phyloP scores from a whole-genome alignment of 2,329 filamentous ascomycete species.

The Cercospora janseana region DNA sequence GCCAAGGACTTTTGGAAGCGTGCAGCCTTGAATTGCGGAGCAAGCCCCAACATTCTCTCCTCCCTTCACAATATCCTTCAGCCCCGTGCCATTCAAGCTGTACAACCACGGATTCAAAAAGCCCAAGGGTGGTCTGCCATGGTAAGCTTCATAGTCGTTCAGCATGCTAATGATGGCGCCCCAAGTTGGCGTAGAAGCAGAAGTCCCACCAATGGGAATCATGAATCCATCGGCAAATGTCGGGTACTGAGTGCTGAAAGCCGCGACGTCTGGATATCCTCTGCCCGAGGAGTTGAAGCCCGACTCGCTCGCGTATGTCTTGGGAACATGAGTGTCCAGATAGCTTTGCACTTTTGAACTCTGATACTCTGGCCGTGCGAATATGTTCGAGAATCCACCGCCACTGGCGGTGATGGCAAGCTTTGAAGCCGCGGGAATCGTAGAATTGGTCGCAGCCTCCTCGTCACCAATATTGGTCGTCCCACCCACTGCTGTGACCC shows the following conservation, averaged over 20 bases:
- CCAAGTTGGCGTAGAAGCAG: constrained; percentile 57
- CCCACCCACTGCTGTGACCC: constrained; percentile 48
- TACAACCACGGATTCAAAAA: constrained; percentile 63
- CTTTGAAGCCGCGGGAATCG: constrained; percentile 18
- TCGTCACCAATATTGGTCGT: constrained; percentile 29
- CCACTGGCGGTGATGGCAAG: constrained; percentile 31
- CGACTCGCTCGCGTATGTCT: constrained; percentile 39
- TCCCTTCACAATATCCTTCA: constrained; percentile 50
- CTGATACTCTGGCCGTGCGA: constrained; percentile 45
- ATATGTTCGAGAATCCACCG: constrained; percentile 47
- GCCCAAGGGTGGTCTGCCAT: constrained; percentile 43
- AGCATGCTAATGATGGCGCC: constrained; percentile 59
- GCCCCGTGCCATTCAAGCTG: constrained; percentile 44
- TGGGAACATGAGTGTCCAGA: constrained; percentile 42
- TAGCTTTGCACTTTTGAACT: constrained; percentile 41
- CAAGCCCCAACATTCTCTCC: constrained; percentile 30
- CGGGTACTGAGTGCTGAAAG: constrained; percentile 44
- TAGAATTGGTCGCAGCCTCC: constrained; percentile 26
- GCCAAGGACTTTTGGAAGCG: constrained; percentile 14
- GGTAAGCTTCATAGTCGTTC: constrained; percentile 58
- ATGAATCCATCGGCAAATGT: constrained; percentile 42
- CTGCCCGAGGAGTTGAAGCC: constrained; percentile 45
- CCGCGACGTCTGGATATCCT: constrained; percentile 47
- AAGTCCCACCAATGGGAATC: constrained; percentile 41
- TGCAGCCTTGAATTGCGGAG: constrained; percentile 16